A percentile compares a stretch with the other conserved stretches of the same genome.
Conservation (phyloP, 2,329 filamentous ascomycete genomes). For the Dactylella cylindrospora region DNA sequence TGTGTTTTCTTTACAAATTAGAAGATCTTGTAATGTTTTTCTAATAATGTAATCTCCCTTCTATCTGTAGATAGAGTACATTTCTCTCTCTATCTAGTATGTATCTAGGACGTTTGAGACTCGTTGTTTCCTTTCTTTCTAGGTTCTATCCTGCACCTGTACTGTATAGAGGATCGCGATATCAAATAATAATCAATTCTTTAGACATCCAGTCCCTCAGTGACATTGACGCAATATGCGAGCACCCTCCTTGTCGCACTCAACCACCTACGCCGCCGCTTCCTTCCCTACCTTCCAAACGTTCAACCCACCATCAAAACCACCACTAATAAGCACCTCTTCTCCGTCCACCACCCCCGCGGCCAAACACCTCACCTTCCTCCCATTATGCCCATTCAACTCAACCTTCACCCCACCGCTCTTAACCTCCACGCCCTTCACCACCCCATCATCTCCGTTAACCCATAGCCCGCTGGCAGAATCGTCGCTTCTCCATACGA, state of each 20-base stretch:
- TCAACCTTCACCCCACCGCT: conserved; percentile 61
- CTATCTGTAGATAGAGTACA: no score
- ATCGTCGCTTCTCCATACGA: conserved; percentile 62
- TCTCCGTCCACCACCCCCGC: conserved; percentile 59
- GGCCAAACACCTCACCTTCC: conserved; percentile 53
- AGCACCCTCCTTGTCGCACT: no score
- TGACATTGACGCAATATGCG: neutral
- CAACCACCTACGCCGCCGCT: neutral
- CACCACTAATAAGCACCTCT: conserved; percentile 64
- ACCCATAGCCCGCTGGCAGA: conserved; percentile 63
- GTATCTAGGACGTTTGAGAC: no score
- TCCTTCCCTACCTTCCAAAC: conserved; percentile 56
- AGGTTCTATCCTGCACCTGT: no score
- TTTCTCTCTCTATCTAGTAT: no score
- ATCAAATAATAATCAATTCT: no score
- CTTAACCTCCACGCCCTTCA: conserved; percentile 62
- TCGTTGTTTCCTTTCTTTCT: no score
- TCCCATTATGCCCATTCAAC: conserved; percentile 59
- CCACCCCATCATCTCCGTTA: conserved; percentile 65
- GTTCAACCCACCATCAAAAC: conserved; percentile 65
- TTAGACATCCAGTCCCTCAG: no score
- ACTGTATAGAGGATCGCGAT: no score
- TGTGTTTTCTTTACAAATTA: no score
- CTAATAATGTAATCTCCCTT: no score
- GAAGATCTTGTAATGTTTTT: no score